Base-by-base conservation (phyloP, 2,329 filamentous ascomycete genomes). In the Cordyceps cateniannulata region DNA sequence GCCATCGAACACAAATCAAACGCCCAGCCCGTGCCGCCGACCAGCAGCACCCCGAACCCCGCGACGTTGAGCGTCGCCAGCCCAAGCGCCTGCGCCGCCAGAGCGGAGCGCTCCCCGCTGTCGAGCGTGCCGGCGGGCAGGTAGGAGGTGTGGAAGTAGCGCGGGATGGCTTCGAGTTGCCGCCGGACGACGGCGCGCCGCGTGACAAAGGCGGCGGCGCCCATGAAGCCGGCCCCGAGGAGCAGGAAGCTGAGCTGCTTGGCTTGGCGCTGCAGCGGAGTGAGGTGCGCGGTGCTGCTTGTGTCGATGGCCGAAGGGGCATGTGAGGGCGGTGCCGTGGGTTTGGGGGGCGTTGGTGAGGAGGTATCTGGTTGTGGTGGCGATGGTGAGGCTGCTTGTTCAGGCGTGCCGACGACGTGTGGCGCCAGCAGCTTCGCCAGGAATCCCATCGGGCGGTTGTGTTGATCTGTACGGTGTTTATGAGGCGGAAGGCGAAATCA, bases 11-110 rank as follows among this genome's bases (percentile, higher is more conserved):
- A 85, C 40, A 98, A 83, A 71, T 97, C 89, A 63, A 95, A 84
- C 1, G 85, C 86, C 81, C 88, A 96, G 63, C 90, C 79, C 12
- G 87, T 73, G 0, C 88, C 91, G 3, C 93, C 95, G 0, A 84
- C 81, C 9, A 82, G 75, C 81, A 96, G 85, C 72, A 96, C 85
- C 1, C 82, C 87, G 54, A 95, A 83, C 67, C 87, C 89, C 35
- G 86, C 69, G 14, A 95, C 90, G 68, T 96, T 96, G 66, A 97
- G 81, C 0, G 93, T 96, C 0, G 93, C 95, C 40, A 97, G 78
- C 53, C 87, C 89, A 24, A 99, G 78, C 0, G 93, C 93, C 73
- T 96, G 89, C 38, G 89, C 75, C 1, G 93, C 93, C 64, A 97
- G 87, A 44, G 89, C 71, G 55, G 72, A 62, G 42, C 70, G 67